Evolutionary conservation across 331 rosid species (phyloP).

Genomic region (Arachis monticola): DNA sequence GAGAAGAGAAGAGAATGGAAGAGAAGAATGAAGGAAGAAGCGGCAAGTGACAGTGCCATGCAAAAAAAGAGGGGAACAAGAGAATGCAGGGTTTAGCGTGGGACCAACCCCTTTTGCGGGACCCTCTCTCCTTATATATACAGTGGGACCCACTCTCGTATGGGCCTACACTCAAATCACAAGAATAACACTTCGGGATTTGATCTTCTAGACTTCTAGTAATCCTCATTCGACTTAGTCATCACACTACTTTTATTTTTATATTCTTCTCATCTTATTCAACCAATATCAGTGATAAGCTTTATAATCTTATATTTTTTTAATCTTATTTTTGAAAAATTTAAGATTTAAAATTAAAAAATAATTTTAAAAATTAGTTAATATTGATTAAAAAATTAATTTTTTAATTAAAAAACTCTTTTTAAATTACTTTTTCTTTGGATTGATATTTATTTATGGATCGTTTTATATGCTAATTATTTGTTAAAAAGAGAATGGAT

Average conservation of each 20-base stretch:
- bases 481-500: too few relatives aligned
- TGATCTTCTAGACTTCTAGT: not conserved
- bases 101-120: not conserved
- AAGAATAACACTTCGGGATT: not conserved
- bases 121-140: not conserved
- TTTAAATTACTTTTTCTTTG: too few relatives aligned
- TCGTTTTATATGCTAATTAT: too few relatives aligned
- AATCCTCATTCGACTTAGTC: not conserved
- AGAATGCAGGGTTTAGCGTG: slow-evolving; percentile 20
- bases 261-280: not conserved
- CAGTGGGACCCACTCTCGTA: not conserved
- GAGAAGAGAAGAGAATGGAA: not conserved
- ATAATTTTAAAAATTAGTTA: too few relatives aligned
- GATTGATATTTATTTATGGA: too few relatives aligned
- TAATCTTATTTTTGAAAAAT: too few relatives aligned
- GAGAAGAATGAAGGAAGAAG: slow-evolving; percentile 22
- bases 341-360: too few relatives aligned
- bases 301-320: too few relatives aligned
- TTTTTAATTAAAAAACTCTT: too few relatives aligned
- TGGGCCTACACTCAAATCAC: not conserved
- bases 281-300: too few relatives aligned
- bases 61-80: slow-evolving; percentile 42
- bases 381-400: too few relatives aligned
- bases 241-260: not conserved
- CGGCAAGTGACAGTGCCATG: slow-evolving; percentile 65